A percentile compares a stretch with the other conserved stretches of the same genome.
phyloP scores from a whole-genome alignment of 495 filamentous ascomycete species.

The Darksidea phi region DNA sequence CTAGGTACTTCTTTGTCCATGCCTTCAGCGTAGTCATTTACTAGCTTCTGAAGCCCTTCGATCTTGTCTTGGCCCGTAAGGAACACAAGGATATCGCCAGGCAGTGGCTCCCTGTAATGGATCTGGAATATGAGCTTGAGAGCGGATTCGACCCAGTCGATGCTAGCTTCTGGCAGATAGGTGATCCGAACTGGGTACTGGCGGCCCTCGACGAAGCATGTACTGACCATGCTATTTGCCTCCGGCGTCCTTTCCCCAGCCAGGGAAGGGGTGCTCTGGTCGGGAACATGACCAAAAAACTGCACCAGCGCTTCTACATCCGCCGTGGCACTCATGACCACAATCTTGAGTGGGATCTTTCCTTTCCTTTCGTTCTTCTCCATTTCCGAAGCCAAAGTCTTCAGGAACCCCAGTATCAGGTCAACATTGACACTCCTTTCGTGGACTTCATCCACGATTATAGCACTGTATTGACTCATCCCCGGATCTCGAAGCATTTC shows the following conservation, averaged over 20 bases:
- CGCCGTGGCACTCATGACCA: slow-evolving; percentile 96
- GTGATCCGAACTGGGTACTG: slow-evolving; percentile 81
- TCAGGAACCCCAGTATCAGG: slow-evolving; percentile 81
- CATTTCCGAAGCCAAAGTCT: slow-evolving; percentile 62
- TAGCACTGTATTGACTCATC: slow-evolving; percentile 78
- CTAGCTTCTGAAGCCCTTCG: slow-evolving; percentile 72
- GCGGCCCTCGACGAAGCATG: slow-evolving; percentile 79
- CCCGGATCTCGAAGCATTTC: slow-evolving; percentile 86
- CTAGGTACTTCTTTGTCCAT: slow-evolving; percentile 75
- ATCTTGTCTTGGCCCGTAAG: slow-evolving; percentile 93
- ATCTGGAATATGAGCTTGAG: slow-evolving; percentile 85
- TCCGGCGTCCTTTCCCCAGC: not conserved
- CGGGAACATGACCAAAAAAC: slow-evolving; percentile 61
- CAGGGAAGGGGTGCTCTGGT: not conserved
- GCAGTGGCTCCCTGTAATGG: slow-evolving; percentile 80
- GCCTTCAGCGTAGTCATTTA: slow-evolving; percentile 72
- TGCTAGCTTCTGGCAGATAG: slow-evolving; percentile 72
- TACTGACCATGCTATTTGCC: slow-evolving; percentile 42
- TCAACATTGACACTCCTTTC: slow-evolving; percentile 97
- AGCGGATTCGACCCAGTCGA: slow-evolving; percentile 79
- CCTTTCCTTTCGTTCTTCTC: slow-evolving; percentile 52
- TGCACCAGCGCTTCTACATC: slow-evolving; percentile 72
- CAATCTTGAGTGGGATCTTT: slow-evolving; percentile 69
- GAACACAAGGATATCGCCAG: slow-evolving; percentile 92
- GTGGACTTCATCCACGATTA: slow-evolving; percentile 96